Evolutionary conservation across 352 stramenopile genomes (phyloP), one percentile per base, ranked within the genome.

Genomic region (Phytophthora quininea): DNA sequence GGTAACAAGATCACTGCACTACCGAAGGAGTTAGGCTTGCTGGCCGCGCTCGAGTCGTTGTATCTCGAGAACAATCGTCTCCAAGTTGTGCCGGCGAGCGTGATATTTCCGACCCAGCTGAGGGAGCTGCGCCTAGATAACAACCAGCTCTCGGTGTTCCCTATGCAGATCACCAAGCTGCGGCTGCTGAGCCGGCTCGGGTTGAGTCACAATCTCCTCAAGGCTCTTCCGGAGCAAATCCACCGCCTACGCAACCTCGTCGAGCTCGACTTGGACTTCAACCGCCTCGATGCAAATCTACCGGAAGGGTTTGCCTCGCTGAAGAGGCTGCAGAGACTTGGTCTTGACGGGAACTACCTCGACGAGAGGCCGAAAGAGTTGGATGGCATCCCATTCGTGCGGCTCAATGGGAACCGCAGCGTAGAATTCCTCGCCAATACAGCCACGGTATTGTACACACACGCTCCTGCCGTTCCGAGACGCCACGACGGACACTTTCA

Each of bases 51-150:
- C 4, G 88, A 92, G 54, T 58, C 64, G 9, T 62, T 95, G 12
- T 88, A 85, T 54, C 72, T 95, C 3, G 83, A 88, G 45, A 80
- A 77, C n/a, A 95, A 95, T 47, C 56, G 74, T 0, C 59, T 93
- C 14, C 65, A 67, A 11, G 52, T 68, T 9, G 57, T 93, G 11
- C 73, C 82, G 3, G 27, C 65, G 9, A 78, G 30, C 30, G 56
- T 85, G 11, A 4, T 54, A 27, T 79, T 91, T 33, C 79, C 83
- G 31, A 50, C 50, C 1, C 58, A 75, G 5, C 52, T 91, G 3
- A 77, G 75, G 5, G 75, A 90, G 7, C 54, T 91, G 3, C 77
- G 77, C 1, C 70, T 93, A 35, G 80, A 90, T 58, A 37, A 69
- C 65, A 93, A 93, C 31, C 48, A 63, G 15, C 64, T 93, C 7